Conservation (phyloP, 2,329 filamentous ascomycete species). For the Colletotrichum gigasporum region DNA sequence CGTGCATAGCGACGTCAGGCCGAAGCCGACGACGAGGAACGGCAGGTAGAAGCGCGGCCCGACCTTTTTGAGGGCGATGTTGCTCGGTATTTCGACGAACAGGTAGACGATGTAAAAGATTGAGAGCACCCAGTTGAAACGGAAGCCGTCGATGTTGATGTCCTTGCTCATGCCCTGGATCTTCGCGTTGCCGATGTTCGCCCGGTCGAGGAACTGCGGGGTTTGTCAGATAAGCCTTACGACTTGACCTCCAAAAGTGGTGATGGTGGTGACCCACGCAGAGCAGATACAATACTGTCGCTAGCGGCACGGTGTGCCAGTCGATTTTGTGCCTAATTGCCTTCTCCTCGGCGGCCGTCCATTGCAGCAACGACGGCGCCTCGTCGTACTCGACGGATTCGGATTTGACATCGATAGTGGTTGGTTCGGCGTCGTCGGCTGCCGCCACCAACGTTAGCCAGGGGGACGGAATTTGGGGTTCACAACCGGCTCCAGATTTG, state of each 20-base stretch:
- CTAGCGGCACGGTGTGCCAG: conserved; percentile 59
- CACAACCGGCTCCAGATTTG: neutral
- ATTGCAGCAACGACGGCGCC: conserved; percentile 35
- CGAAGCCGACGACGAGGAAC: conserved; percentile 63
- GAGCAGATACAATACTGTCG: conserved; percentile 62
- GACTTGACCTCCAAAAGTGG: too few species aligned
- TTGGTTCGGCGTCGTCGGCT: neutral
- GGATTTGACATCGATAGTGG: neutral
- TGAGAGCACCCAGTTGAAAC: conserved; percentile 67
- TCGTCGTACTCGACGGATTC: neutral
- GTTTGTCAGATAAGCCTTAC: neutral
- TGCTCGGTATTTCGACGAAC: conserved; percentile 64
- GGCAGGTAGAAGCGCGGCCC: conserved; percentile 64
- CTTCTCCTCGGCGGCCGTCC: conserved; percentile 61
- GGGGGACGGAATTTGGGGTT: neutral
- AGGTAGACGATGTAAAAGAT: conserved; percentile 68
- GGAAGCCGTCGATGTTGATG: conserved; percentile 55
- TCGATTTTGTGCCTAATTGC: conserved; percentile 61
- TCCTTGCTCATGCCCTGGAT: conserved; percentile 63
- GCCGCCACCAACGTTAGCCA: neutral
- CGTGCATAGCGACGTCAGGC: conserved; percentile 62
- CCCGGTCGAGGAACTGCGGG: conserved; percentile 40
- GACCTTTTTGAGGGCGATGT: conserved; percentile 63
- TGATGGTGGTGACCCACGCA: conserved; percentile 52
- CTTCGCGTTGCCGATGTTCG: conserved; percentile 63